Evolutionary conservation across 2,329 filamentous ascomycete species (phyloP), one percentile per base, ranked within the genome.

Genomic region (Aureobasidium uvarum): DNA sequence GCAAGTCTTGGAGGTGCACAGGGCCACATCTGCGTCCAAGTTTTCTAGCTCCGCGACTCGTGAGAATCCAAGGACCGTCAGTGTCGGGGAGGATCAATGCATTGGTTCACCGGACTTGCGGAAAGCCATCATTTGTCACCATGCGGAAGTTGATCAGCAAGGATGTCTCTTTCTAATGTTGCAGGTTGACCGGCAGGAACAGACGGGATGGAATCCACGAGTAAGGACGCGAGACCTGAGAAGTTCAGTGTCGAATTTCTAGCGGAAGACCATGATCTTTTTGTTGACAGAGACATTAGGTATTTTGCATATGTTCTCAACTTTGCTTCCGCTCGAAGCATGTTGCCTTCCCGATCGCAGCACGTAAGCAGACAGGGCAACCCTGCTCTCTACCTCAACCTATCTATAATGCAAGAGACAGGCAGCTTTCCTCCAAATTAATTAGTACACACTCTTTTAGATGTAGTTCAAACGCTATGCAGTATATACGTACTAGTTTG

Each of bases 51-150:
- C 18, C 41, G 10, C 28, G 23, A 33, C 13, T 50, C 25, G 46
- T 14, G 43, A 46, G 20, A 11, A 3, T 13, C 38, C 23, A 16
- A 31, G 55, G 18, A 25, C 23, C 1, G 25, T 45, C 28, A 13
- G 33, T 36, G 33, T 3, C 11, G 11, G 39, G 3, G 18, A 45
- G 25, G 25, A 23, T 20, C 55, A 45, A 25, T 14, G 39, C 54
- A 45, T 20, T 43, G 23, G 39, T 38, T 58, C 25, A 4, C 11
- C 28, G 39, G 39, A 13, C 7, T n/a, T 23, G 11, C 25, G 13
- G 25, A 41, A 60, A 6, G 56, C n/a, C 41, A 60, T 31, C 41
- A 60, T 60, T 60, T 60, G 56, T 60, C 56, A 60, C 25, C 25
- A 5, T 6, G 8, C n/a, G 5, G 5, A n/a, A 38, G 8, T 18